phyloP scores from a whole-genome alignment of 768 basidiomycete genomes.

The Lactarius evosmus region DNA sequence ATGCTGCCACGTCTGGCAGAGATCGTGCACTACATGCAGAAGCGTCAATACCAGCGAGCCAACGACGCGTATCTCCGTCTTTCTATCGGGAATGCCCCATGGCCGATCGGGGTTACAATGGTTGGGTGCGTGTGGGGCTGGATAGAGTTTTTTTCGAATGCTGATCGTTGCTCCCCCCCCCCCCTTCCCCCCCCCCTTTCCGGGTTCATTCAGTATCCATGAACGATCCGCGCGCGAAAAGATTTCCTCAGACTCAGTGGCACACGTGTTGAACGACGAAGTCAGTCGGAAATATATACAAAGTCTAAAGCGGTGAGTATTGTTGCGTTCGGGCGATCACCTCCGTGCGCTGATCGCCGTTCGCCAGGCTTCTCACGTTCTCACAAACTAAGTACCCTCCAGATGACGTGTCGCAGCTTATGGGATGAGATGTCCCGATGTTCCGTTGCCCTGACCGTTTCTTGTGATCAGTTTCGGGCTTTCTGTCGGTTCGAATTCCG shows the following conservation, averaged over 20 bases:
- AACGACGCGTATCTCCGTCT: constrained; percentile 97
- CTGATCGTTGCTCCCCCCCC: not conserved
- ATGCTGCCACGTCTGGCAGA: constrained; percentile 85
- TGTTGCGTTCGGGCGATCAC: not conserved
- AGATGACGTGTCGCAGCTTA: constrained; percentile 84
- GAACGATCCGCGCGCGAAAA: constrained; percentile 97
- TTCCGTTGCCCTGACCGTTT: constrained; percentile 16
- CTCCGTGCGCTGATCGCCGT: constrained; percentile 20
- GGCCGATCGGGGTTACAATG: constrained; percentile 99
- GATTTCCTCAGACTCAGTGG: constrained; percentile 95
- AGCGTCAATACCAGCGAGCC: constrained; percentile 89
- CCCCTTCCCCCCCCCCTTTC: not conserved
- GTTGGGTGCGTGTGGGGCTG: constrained; percentile 69
- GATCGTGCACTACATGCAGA: constrained; percentile 96
- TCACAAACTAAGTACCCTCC: constrained; percentile 96
- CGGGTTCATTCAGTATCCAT: constrained; percentile 64
- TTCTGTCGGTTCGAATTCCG: constrained; percentile 16
- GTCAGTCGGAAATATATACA: constrained; percentile 99
- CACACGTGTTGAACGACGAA: constrained; percentile 98
- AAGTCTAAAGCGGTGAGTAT: constrained; percentile 84
- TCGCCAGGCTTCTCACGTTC: constrained; percentile 83
- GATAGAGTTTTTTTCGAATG: not conserved
- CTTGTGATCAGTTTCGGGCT: constrained; percentile 4
- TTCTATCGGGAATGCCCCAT: constrained; percentile 97
- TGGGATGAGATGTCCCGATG: constrained; percentile 50